Evolutionary conservation across 768 basidiomycete species (phyloP).

Genomic region (Lyophyllum shimeji): DNA sequence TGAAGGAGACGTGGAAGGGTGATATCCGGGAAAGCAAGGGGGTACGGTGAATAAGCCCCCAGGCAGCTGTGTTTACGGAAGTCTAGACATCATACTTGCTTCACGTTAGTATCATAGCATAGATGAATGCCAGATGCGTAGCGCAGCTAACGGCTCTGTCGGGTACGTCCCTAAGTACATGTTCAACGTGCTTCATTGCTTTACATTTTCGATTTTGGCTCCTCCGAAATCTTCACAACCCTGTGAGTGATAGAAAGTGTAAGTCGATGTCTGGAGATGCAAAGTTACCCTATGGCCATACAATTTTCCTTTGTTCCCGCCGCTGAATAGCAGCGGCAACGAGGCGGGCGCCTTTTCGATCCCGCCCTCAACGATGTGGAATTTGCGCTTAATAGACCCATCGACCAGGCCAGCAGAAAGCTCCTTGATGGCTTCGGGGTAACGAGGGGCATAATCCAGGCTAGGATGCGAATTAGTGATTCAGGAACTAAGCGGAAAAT

Average conservation of each 20-base stretch:
- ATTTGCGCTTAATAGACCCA: slow-evolving; percentile 77
- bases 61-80: too few relatives aligned
- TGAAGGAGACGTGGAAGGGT: too few relatives aligned
- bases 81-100: too few relatives aligned
- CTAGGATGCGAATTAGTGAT: slow-evolving; percentile 32
- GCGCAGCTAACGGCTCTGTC: neutral
- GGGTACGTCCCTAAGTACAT: neutral
- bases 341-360: slow-evolving; percentile 70
- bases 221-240: slow-evolving; percentile 58
- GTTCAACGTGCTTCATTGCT: neutral
- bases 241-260: slow-evolving; percentile 29
- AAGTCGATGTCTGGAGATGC: neutral
- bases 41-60: too few relatives aligned
- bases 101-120: too few relatives aligned
- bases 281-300: slow-evolving; percentile 23
- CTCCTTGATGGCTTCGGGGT: slow-evolving; percentile 54
- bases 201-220: slow-evolving; percentile 36
- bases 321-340: slow-evolving; percentile 70
- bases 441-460: slow-evolving; percentile 71
- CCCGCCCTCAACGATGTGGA: slow-evolving; percentile 74
- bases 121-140: too few relatives aligned
- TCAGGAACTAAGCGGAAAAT: neutral
- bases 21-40: too few relatives aligned
- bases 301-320: slow-evolving; percentile 82
- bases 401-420: slow-evolving; percentile 57